Base-by-base conservation (phyloP, 2,329 filamentous ascomycete genomes). In the Sodiomyces alkalinus region DNA sequence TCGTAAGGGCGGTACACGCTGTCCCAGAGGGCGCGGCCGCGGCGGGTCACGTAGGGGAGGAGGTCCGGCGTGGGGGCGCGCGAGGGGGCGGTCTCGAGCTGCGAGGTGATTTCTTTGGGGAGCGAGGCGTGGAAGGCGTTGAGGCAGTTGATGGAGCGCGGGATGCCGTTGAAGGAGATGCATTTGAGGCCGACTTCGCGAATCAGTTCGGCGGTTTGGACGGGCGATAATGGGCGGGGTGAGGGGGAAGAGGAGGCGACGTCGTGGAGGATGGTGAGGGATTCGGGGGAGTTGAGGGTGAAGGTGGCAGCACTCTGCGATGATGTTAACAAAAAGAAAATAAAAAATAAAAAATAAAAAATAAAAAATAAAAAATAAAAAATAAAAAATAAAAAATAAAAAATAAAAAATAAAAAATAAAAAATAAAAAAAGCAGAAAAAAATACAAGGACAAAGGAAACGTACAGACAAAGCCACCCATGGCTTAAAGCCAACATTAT, bases 261-360 rank as follows among this genome's bases (percentile, higher is more conserved):
- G 31, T 62, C 44, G 52, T 73, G 74, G 9, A 86, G 64, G 14
- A 65, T 53, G 4, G 68, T 55, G 39, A 87, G 68, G 3, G 80
- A 78, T 32, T 80, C 76, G 15, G 81, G 81, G 2, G 80, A 85
- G 58, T 92, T 90, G 60, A 90, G 72, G 1, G 82, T 90, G 56
- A 87, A 80, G 2, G 80, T 83, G 12, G 81, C 75, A 18, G 81
- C 82, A 1, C 81, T 78, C 74, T 82, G 29, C n/a, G 2, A 12
- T 6, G 3, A 17, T 9, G 17, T 24, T 4, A 17, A 16, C 13
- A 17, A 12, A 11, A n/a, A n/a, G n/a, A n/a, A n/a, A n/a, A n/a
- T n/a, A n/a, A 29, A 22, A 8, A 28, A 19, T 15, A 6, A 9
- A 16, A 12, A 30, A 4, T 7, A n/a, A n/a, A n/a, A n/a, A n/a